Evolutionary conservation across 345 rosid species (phyloP).

Genomic region (Gossypium bickii): DNA sequence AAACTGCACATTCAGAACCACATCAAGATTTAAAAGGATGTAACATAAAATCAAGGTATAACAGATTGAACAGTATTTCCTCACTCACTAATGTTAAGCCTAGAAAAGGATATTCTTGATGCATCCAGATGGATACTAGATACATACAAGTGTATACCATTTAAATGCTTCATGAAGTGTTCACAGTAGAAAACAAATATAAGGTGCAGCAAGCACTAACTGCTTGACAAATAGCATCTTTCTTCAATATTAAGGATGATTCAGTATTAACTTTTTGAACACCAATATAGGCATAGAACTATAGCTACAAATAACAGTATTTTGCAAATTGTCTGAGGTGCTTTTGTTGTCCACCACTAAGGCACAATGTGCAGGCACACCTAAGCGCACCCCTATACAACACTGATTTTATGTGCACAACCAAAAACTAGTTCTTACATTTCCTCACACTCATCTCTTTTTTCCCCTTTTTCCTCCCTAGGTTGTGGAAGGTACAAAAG

Average conservation of each 20-base stretch:
- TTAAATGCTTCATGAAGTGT: background rate
- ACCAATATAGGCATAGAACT: background rate
- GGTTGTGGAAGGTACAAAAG: background rate
- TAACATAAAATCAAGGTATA: background rate
- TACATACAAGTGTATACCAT: background rate
- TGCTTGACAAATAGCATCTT: background rate
- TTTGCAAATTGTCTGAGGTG: background rate
- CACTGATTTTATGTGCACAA: background rate
- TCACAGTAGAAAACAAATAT: background rate
- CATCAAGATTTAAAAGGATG: background rate
- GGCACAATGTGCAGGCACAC: background rate
- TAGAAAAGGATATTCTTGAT: background rate
- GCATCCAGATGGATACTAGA: conserved; percentile 6
- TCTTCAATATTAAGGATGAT: background rate
- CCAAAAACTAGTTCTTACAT: background rate
- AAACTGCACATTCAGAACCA: conserved; percentile 49
- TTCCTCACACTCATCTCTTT: background rate
- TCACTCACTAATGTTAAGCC: background rate
- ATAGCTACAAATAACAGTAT: background rate
- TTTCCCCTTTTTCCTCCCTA: background rate
- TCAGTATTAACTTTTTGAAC: background rate
- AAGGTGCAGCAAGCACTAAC: background rate
- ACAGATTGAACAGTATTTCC: background rate
- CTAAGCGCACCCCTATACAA: background rate
- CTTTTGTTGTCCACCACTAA: background rate